A percentile compares a stretch with the other conserved stretches of the same genome.
Conservation (phyloP, 176 grass and related monocot genomes). For the Guadua angustifolia region DNA sequence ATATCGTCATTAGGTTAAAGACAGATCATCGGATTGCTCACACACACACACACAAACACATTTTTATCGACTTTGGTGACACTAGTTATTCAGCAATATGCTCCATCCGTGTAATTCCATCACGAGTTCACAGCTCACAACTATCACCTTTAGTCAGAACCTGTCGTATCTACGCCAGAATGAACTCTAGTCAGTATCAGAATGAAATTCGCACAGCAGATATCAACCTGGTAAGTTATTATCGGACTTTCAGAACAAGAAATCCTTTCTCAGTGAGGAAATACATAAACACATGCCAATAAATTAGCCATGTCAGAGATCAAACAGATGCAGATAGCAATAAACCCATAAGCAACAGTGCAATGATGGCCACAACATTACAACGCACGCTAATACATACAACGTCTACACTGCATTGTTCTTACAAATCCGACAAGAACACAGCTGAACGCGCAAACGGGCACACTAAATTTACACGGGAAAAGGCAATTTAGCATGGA, state of each 20-base stretch:
- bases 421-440: slow-evolving; percentile 22
- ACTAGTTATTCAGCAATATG: neutral
- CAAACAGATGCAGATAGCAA: neutral
- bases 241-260: slow-evolving; percentile 11
- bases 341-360: neutral
- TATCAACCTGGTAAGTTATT: neutral
- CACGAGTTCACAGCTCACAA: neutral
- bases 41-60: too few relatives aligned
- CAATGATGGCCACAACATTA: neutral
- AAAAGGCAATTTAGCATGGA: neutral
- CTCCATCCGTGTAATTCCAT: neutral
- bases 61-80: too few relatives aligned
- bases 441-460: neutral
- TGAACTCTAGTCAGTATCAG: neutral
- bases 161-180: neutral
- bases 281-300: neutral
- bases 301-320: neutral
- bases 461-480: slow-evolving; percentile 14
- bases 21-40: too few relatives aligned
- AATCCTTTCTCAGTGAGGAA: neutral
- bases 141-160: neutral
- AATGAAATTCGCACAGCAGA: neutral
- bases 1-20: too few relatives aligned
- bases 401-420: neutral
- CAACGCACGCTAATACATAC: slow-evolving; percentile 21